Percentiles rank a stretch among this genome's conserved stretches.
phyloP scores from a whole-genome alignment of 495 filamentous ascomycete genomes.

The Chaetomidium leptoderma region DNA sequence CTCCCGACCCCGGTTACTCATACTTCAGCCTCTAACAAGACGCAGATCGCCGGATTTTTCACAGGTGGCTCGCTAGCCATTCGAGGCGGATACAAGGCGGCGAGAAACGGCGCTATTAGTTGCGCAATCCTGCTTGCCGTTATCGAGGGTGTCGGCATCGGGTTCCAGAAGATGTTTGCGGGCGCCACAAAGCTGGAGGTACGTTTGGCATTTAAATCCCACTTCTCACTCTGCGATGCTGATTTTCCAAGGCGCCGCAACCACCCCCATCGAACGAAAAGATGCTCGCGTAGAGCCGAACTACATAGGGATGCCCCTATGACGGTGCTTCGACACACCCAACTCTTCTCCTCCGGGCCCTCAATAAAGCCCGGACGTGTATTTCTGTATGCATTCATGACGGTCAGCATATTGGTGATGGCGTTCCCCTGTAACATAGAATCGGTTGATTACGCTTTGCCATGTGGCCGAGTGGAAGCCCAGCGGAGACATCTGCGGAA shows the following conservation, averaged over 20 bases:
- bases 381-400: conserved; percentile 35
- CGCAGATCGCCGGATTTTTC: conserved; percentile 80
- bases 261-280: conserved; percentile 37
- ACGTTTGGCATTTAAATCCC: too few species aligned
- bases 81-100: conserved; percentile 81
- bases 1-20: not conserved
- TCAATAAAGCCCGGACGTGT: conserved; percentile 26
- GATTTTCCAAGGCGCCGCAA: conserved; percentile 31
- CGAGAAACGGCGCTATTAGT: conserved; percentile 89
- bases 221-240: not conserved
- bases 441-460: conserved; percentile 28
- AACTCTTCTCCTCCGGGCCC: conserved; percentile 36
- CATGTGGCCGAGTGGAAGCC: conserved; percentile 18
- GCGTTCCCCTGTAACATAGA: conserved; percentile 44
- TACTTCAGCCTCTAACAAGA: not conserved
- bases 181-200: conserved; percentile 84
- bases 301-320: not conserved
- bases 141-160: conserved; percentile 96
- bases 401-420: conserved; percentile 35
- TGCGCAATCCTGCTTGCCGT: conserved; percentile 91
- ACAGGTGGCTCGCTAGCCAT: conserved; percentile 89
- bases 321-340: conserved; percentile 28
- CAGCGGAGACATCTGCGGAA: conserved; percentile 22
- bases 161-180: conserved; percentile 94
- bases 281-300: conserved; percentile 35